Percentiles rank a stretch among this genome's conserved stretches.
phyloP scores from a whole-genome alignment of 1,139 yeast genomes.

The Suhomyces chickasaworum region DNA sequence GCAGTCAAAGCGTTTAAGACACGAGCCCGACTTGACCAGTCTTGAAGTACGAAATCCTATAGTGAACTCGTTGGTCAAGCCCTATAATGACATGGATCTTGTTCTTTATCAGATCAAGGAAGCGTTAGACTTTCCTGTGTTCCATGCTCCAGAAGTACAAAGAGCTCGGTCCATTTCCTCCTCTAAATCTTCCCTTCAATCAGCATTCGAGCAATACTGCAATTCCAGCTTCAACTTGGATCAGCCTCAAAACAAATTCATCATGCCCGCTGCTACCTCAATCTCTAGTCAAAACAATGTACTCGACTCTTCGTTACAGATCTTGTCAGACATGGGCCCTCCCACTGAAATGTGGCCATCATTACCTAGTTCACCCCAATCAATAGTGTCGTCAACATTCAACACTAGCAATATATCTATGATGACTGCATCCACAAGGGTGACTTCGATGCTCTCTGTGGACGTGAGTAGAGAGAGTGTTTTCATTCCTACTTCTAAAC shows the following conservation, averaged over 20 bases:
- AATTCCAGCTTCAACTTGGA: neutral
- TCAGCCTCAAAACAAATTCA: neutral
- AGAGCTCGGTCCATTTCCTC: neutral
- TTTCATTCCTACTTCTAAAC: constrained; percentile 7
- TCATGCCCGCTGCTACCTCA: neutral
- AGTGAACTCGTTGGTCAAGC: neutral
- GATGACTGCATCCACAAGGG: neutral
- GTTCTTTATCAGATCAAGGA: neutral
- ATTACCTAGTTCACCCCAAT: neutral
- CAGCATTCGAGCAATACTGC: neutral
- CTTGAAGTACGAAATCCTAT: neutral
- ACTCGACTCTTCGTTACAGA: neutral
- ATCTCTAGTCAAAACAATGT: neutral
- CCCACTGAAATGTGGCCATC: neutral
- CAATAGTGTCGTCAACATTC: neutral
- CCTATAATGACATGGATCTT: neutral
- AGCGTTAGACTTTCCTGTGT: neutral
- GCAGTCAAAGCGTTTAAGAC: neutral
- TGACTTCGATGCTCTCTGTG: constrained; percentile 3
- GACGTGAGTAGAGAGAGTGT: constrained; percentile 5
- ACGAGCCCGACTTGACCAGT: neutral
- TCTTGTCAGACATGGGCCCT: neutral
- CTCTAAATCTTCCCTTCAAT: neutral
- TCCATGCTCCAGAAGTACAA: neutral
- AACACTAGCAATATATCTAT: neutral